phyloP scores from a whole-genome alignment of 2,329 filamentous ascomycete species.

The Calonectria hawksworthii region DNA sequence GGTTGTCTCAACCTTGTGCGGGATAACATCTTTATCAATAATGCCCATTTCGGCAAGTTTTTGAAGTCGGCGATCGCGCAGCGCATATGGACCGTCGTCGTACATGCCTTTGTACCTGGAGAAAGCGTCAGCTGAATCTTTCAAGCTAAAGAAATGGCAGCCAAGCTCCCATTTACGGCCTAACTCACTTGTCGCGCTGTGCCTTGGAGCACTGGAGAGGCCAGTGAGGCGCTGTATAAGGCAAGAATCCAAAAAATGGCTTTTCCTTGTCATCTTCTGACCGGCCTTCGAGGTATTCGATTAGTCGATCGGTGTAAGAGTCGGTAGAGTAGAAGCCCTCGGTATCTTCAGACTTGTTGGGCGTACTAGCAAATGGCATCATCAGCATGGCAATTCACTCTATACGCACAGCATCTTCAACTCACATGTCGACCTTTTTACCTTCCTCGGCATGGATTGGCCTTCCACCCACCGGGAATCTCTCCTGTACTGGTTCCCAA shows the following conservation, averaged over 20 bases:
- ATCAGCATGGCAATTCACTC: not conserved
- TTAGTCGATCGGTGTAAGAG: slow-evolving; percentile 57
- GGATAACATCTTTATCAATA: slow-evolving; percentile 61
- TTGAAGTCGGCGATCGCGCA: slow-evolving; percentile 65
- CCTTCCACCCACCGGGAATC: slow-evolving; percentile 10
- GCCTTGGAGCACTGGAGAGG: slow-evolving; percentile 70
- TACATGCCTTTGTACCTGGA: slow-evolving; percentile 67
- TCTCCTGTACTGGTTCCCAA: slow-evolving; percentile 36
- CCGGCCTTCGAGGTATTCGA: slow-evolving; percentile 53
- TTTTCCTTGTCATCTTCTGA: slow-evolving; percentile 42
- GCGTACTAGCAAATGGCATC: not conserved
- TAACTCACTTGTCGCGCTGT: slow-evolving; percentile 60
- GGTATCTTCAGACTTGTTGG: slow-evolving; percentile 49
- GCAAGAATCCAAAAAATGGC: slow-evolving; percentile 41
- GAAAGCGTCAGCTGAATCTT: not conserved
- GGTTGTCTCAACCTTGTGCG: slow-evolving; percentile 58
- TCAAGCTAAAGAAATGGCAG: not conserved
- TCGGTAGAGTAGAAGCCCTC: slow-evolving; percentile 62
- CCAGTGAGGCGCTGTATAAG: slow-evolving; percentile 73
- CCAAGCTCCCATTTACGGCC: not conserved
- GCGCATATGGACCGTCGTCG: slow-evolving; percentile 69
- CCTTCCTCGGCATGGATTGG: slow-evolving; percentile 20
- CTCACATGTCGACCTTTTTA: slow-evolving; percentile 23
- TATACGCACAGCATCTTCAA: not conserved
- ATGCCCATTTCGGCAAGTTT: slow-evolving; percentile 69